Evolutionary conservation across 352 stramenopile species (phyloP).

Genomic region (Phytophthora foliorum): DNA sequence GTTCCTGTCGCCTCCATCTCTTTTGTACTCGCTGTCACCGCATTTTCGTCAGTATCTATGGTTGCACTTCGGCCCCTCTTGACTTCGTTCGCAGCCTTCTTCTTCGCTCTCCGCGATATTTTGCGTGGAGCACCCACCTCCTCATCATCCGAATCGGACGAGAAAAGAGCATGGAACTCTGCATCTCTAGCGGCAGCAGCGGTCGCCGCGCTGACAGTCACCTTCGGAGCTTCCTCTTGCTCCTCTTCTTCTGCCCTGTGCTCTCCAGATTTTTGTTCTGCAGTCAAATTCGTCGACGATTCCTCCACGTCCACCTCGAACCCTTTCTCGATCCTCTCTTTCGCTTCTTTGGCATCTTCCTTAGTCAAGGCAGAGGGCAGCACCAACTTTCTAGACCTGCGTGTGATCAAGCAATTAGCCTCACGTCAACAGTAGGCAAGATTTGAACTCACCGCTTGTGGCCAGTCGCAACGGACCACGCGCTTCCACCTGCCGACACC

Average conservation of each 20-base stretch:
- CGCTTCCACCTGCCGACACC: conserved; percentile 20
- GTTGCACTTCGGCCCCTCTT: not conserved
- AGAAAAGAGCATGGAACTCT: conserved; percentile 33
- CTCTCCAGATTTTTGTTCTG: not conserved
- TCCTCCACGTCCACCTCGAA: conserved; percentile 31
- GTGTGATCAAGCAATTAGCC: conserved; percentile 12
- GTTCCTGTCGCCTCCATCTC: conserved; percentile 1
- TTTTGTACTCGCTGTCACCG: not conserved
- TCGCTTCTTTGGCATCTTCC: conserved; percentile 38
- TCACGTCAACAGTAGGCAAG: not conserved
- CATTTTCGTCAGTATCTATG: not conserved
- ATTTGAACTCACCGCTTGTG: conserved; percentile 34
- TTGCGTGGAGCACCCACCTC: not conserved
- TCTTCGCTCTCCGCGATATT: conserved; percentile 18
- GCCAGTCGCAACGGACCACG: conserved; percentile 21
- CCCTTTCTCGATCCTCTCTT: conserved; percentile 52
- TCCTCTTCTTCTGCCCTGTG: conserved; percentile 6
- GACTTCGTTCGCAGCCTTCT: conserved; percentile 13
- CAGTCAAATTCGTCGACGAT: not conserved
- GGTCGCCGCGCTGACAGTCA: conserved; percentile 7
- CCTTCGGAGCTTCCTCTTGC: not conserved
- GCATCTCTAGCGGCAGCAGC: conserved; percentile 28
- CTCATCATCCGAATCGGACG: conserved; percentile 41
- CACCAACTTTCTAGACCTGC: conserved; percentile 24
- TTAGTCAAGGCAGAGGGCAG: conserved; percentile 53